These are phyloP conservation scores for Ceratocystis cubensis DNA, from an alignment of 2,329 filamentous ascomycete genomes.

Conservation along the genomic window DNA sequence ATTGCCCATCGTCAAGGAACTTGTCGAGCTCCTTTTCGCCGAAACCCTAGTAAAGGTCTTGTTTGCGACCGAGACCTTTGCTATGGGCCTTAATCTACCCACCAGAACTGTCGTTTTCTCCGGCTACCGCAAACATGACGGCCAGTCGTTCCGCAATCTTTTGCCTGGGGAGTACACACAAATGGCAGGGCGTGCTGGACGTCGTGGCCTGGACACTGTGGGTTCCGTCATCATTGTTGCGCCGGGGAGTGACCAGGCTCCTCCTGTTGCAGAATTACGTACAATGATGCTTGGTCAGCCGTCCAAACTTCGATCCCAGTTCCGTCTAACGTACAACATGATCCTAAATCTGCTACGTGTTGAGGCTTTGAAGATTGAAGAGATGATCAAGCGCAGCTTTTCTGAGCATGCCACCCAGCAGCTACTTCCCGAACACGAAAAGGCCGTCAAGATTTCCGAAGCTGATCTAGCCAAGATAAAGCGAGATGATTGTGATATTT, in stretches of 20 bases:
- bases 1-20: slow-evolving; percentile 90
- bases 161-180: slow-evolving; percentile 95
- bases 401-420: slow-evolving; percentile 96
- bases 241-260: slow-evolving; percentile 71
- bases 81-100: slow-evolving; percentile 92
- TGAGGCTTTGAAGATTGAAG: slow-evolving; percentile 94
- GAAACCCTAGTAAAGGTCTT: slow-evolving; percentile 91
- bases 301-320: slow-evolving; percentile 89
- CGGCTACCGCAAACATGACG: slow-evolving; percentile 91
- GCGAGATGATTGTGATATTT: slow-evolving; percentile 68
- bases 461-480: slow-evolving; percentile 85
- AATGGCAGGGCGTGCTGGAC: slow-evolving; percentile 90
- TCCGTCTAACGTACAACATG: slow-evolving; percentile 98
- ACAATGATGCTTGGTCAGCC: slow-evolving; percentile 95
- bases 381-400: slow-evolving; percentile 99
- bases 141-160: slow-evolving; percentile 78
- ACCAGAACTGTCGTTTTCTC: slow-evolving; percentile 96
- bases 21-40: slow-evolving; percentile 93
- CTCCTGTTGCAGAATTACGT: slow-evolving; percentile 66
- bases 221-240: slow-evolving; percentile 91
- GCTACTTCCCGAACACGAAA: slow-evolving; percentile 85
- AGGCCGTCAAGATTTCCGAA: slow-evolving; percentile 82
- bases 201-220: slow-evolving; percentile 82
- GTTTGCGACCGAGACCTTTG: slow-evolving; percentile 96
- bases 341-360: slow-evolving; percentile 90